Evolutionary conservation across 2,329 filamentous ascomycete species (phyloP).

Genomic region (Knufia petricola): DNA sequence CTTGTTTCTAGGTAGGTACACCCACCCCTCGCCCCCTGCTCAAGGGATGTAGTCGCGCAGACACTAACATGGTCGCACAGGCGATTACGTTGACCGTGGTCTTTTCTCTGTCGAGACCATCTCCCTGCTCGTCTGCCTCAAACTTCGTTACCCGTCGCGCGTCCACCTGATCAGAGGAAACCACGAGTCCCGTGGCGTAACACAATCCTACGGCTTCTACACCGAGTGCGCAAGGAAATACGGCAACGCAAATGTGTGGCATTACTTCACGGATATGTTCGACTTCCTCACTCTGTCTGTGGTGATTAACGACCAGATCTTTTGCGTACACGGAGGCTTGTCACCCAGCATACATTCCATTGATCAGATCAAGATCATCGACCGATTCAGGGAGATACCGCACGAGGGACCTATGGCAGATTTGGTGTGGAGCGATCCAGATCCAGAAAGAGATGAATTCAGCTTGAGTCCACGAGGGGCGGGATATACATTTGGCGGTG

Average conservation of each 20-base stretch:
- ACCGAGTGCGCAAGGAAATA: conserved; percentile 97
- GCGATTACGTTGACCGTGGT: conserved; percentile 95
- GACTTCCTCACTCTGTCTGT: conserved; percentile 94
- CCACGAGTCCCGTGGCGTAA: conserved; percentile 94
- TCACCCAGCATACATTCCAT: conserved; percentile 93
- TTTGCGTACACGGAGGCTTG: conserved; percentile 91
- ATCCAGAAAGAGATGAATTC: conserved; percentile 96
- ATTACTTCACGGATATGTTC: conserved; percentile 99
- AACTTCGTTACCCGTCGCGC: conserved; percentile 89
- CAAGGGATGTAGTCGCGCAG: background rate
- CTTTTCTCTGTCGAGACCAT: conserved; percentile 99
- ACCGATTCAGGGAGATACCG: conserved; percentile 95
- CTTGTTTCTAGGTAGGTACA: conserved; percentile 69
- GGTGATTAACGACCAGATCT: conserved; percentile 97
- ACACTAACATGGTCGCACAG: conserved; percentile 35
- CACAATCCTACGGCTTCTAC: conserved; percentile 98
- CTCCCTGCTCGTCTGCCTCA: conserved; percentile 91
- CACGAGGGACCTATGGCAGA: conserved; percentile 99
- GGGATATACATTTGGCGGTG: conserved; percentile 93
- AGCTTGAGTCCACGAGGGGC: conserved; percentile 85
- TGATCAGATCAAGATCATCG: conserved; percentile 99
- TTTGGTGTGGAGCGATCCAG: conserved; percentile 94
- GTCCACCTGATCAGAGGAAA: conserved; percentile 96
- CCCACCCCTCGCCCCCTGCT: background rate
- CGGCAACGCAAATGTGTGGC: conserved; percentile 97